Evolutionary conservation across 441 rosid species (phyloP).

Genomic region (Flueggea neowawraea): DNA sequence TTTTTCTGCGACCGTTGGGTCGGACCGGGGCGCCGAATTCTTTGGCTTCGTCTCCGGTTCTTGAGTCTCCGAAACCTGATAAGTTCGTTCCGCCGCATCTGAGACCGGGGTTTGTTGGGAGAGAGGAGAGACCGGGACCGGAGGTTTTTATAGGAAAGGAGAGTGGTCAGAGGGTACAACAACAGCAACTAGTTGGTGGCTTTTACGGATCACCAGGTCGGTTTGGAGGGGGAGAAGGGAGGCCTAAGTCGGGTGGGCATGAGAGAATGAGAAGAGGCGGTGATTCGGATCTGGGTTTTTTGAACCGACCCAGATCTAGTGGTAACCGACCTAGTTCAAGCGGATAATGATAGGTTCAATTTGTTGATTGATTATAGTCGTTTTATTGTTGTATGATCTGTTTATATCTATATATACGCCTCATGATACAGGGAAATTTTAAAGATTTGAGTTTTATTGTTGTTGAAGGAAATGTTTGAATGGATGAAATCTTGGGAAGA

Average conservation of each 20-base stretch:
- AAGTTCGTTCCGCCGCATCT: constrained; percentile 91
- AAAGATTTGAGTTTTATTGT: no score
- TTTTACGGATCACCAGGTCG: constrained; percentile 28
- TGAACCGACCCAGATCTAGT: constrained; percentile 47
- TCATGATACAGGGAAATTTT: no score
- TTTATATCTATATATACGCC: no score
- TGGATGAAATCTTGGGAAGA: no score
- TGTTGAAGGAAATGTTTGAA: no score
- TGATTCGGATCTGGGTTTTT: constrained; percentile 35
- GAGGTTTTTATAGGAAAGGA: constrained; percentile 34
- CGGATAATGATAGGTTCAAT: constrained; percentile 42
- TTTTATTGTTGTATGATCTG: background rate
- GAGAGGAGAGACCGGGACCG: constrained; percentile 48
- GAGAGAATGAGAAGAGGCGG: constrained; percentile 39
- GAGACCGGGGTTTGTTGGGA: constrained; percentile 67
- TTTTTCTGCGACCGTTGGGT: constrained; percentile 67
- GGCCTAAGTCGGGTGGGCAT: constrained; percentile 70
- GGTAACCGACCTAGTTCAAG: constrained; percentile 62
- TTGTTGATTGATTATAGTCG: constrained; percentile 1
- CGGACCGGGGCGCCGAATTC: constrained; percentile 41
- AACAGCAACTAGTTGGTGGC: constrained; percentile 5
- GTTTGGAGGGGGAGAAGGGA: constrained; percentile 41
- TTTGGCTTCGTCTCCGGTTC: constrained; percentile 21
- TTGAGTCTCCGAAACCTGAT: constrained; percentile 34
- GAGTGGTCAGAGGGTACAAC: constrained; percentile 23